Percentiles rank a stretch among this genome's conserved stretches.
phyloP scores from a whole-genome alignment of 140 eudicot genomes.

The Bidens hawaiensis region DNA sequence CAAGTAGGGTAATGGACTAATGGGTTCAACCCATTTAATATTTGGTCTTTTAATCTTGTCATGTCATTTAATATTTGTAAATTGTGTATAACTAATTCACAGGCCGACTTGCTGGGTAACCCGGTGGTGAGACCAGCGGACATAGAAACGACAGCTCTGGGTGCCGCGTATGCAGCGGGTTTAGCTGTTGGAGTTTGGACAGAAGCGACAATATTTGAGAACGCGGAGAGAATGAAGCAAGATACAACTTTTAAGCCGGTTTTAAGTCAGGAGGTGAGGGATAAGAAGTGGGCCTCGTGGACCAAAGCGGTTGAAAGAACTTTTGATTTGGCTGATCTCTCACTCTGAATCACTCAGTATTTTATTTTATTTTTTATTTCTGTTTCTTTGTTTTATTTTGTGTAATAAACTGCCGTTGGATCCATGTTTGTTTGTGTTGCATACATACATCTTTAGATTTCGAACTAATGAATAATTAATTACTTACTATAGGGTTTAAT shows the following conservation, averaged over 20 bases:
- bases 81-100: conserved; percentile 12
- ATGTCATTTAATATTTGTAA: not conserved
- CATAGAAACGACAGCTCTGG: conserved; percentile 94
- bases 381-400: conserved; percentile 3
- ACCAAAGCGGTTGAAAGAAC: conserved; percentile 84
- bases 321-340: conserved; percentile 86
- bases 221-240: conserved; percentile 60
- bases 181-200: conserved; percentile 91
- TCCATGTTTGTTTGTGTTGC: not conserved
- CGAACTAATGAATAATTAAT: not conserved
- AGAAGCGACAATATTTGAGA: conserved; percentile 61
- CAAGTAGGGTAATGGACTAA: too few species aligned
- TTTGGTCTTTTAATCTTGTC: not conserved
- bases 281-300: conserved; percentile 89
- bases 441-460: not conserved
- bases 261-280: conserved; percentile 49
- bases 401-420: not conserved
- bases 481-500: not conserved
- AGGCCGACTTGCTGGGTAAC: conserved; percentile 87
- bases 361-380: too few species aligned
- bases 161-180: conserved; percentile 99
- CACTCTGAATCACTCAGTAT: conserved; percentile 34
- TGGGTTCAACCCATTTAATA: too few species aligned
- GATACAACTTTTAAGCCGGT: conserved; percentile 49
- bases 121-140: conserved; percentile 93